Percentiles rank a stretch among this genome's conserved stretches.
Evolutionary conservation across 495 filamentous ascomycete species (phyloP).

Genomic region (Podospora bellae-mahoneyi): DNA sequence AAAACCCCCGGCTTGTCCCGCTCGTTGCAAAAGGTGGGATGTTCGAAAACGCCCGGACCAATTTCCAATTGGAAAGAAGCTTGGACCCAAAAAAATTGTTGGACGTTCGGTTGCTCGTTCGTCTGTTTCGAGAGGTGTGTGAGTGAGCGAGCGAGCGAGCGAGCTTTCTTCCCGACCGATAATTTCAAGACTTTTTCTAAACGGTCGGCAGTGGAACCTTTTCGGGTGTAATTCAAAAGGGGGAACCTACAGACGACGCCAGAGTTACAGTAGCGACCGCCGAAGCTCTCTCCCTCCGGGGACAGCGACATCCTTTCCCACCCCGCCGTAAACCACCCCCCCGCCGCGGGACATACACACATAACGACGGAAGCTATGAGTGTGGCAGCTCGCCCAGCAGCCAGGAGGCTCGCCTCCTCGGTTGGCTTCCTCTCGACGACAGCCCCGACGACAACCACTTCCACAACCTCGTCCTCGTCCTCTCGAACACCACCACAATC

Average conservation of each 20-base stretch:
- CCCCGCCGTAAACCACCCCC: not conserved
- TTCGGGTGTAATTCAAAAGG: not conserved
- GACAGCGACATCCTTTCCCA: not conserved
- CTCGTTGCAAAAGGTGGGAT: not conserved
- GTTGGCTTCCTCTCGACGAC: slow-evolving; percentile 9
- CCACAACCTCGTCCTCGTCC: not conserved
- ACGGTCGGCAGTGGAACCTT: not conserved
- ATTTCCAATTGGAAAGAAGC: slow-evolving; percentile 7
- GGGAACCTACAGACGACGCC: not conserved
- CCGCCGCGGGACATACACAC: not conserved
- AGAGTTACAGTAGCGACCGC: not conserved
- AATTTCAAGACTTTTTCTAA: slow-evolving; percentile 1
- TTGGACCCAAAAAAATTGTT: slow-evolving; percentile 28
- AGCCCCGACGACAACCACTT: slow-evolving; percentile 13
- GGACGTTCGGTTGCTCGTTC: slow-evolving; percentile 2
- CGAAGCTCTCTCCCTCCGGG: not conserved
- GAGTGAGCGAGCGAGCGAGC: not conserved
- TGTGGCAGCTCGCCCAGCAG: slow-evolving; percentile 30
- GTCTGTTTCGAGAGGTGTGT: not conserved
- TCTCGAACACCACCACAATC: slow-evolving; percentile 17
- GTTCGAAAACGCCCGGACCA: slow-evolving; percentile 1
- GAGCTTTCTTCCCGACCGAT: slow-evolving; percentile 7
- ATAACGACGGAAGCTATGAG: slow-evolving; percentile 31
- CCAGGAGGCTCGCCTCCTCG: slow-evolving; percentile 34
- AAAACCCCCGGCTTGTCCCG: not conserved